Conservation (phyloP, 768 basidiomycete genomes). For the Nidula microcarpa region DNA sequence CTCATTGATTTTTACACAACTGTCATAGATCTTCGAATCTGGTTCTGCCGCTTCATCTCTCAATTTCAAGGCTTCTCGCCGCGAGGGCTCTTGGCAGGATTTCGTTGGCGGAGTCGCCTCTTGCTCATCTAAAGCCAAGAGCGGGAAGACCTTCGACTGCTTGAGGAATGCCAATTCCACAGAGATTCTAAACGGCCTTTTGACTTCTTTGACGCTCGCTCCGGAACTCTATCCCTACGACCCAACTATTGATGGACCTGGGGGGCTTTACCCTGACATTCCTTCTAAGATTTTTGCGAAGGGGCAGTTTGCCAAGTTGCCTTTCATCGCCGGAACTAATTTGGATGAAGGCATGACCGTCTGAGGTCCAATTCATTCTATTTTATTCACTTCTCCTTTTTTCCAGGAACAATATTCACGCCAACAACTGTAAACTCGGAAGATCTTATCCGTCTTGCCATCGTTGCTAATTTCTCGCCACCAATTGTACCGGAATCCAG, state of each 20-base stretch:
- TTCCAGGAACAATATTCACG: constrained; percentile 28
- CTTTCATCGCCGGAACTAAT: constrained; percentile 41
- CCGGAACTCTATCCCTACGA: constrained; percentile 26
- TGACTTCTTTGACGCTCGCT: constrained; percentile 15
- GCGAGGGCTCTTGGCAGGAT: constrained; percentile 22
- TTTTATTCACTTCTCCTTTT: background rate
- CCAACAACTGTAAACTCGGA: constrained; percentile 16
- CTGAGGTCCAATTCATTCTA: background rate
- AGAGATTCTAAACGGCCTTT: constrained; percentile 22
- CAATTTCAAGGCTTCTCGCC: constrained; percentile 19
- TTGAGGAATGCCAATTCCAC: constrained; percentile 21
- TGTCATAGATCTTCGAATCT: constrained; percentile 37
- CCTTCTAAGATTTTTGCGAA: constrained; percentile 26
- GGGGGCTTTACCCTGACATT: constrained; percentile 33
- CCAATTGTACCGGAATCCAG: constrained; percentile 14
- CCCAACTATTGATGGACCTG: constrained; percentile 37
- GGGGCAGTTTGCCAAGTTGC: constrained; percentile 32
- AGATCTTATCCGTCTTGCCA: constrained; percentile 9
- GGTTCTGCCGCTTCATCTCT: constrained; percentile 30
- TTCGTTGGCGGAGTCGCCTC: constrained; percentile 22
- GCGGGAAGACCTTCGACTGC: constrained; percentile 26
- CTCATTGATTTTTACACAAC: background rate
- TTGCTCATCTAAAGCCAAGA: constrained; percentile 18
- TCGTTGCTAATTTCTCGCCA: constrained; percentile 20
- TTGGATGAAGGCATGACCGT: constrained; percentile 37